Percentiles rank a stretch among this genome's conserved stretches.
phyloP scores from a whole-genome alignment of 805 yeast genomes.

The Kluyveromyces lactis region DNA sequence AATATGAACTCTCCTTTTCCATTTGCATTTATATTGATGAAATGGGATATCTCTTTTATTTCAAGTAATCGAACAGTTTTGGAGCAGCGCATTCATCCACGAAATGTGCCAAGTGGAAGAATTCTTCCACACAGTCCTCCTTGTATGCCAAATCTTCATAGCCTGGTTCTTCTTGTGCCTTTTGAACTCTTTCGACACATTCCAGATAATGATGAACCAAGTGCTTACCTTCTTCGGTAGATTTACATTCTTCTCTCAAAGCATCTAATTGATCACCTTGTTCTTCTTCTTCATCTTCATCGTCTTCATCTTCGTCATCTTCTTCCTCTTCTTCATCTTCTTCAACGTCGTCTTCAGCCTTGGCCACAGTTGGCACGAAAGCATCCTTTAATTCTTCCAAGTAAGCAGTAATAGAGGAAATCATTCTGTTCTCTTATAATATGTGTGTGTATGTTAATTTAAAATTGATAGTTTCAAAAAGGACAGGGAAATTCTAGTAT shows the following conservation, averaged over 20 bases:
- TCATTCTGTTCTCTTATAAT: conserved; percentile 17
- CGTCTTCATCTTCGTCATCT: conserved; percentile 46
- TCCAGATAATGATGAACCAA: conserved; percentile 85
- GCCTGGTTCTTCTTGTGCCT: conserved; percentile 75
- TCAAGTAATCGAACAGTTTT: conserved; percentile 77
- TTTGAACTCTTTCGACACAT: conserved; percentile 91
- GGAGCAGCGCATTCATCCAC: conserved; percentile 88
- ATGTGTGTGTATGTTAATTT: too few species aligned
- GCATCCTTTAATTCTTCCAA: conserved; percentile 68
- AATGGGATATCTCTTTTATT: too few species aligned
- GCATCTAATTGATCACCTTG: conserved; percentile 57
- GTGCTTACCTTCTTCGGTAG: conserved; percentile 58
- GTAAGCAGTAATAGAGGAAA: conserved; percentile 32
- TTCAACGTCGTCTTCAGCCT: conserved; percentile 54
- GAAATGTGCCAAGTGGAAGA: conserved; percentile 94
- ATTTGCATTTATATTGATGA: too few species aligned
- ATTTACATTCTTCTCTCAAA: conserved; percentile 59
- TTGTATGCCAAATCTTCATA: conserved; percentile 75
- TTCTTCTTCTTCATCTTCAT: conserved; percentile 64
- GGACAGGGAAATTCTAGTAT: too few species aligned
- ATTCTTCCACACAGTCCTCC: conserved; percentile 98
- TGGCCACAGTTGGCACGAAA: conserved; percentile 69
- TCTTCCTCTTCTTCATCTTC: conserved; percentile 30
- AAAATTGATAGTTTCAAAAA: too few species aligned
- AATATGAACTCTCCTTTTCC: too few species aligned